Evolutionary conservation across 768 basidiomycete species (phyloP).

Genomic region (Atractiella rhizophila): DNA sequence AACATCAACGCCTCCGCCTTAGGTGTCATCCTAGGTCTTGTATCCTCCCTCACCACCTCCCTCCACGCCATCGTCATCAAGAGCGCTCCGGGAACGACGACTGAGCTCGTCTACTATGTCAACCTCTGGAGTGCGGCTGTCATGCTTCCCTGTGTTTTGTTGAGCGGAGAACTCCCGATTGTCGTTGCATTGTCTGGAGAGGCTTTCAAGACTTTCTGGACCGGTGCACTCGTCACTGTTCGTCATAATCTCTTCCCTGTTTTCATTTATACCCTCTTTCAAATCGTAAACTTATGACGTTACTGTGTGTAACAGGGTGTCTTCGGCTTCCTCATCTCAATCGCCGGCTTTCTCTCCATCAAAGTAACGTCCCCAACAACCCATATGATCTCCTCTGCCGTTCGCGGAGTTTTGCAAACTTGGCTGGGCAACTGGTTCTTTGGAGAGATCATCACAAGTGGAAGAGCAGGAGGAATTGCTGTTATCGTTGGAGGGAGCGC

Average conservation of each 20-base stretch:
- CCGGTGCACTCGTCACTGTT: conserved; percentile 17
- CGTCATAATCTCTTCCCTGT: neutral
- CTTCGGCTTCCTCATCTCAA: conserved; percentile 79
- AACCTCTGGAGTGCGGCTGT: conserved; percentile 54
- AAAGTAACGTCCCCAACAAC: conserved; percentile 94
- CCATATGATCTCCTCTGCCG: conserved; percentile 75
- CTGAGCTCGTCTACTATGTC: conserved; percentile 73
- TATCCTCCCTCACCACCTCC: conserved; percentile 64
- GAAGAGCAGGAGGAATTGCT: conserved; percentile 51
- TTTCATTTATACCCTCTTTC: neutral
- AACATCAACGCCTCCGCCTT: conserved; percentile 29
- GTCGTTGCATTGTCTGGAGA: conserved; percentile 30
- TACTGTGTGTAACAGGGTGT: conserved; percentile 36
- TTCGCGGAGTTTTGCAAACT: conserved; percentile 78
- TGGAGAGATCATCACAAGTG: conserved; percentile 35
- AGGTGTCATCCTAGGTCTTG: conserved; percentile 56
- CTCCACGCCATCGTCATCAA: conserved; percentile 88
- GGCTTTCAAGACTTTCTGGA: conserved; percentile 16
- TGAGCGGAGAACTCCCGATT: conserved; percentile 48
- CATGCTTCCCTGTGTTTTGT: conserved; percentile 42
- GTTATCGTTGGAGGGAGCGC: too few species aligned
- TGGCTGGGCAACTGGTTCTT: conserved; percentile 59
- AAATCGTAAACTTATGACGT: too few species aligned
- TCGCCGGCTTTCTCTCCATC: conserved; percentile 77
- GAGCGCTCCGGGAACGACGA: conserved; percentile 59